Conservation (phyloP, 768 basidiomycete species). For the Hydnum rufescens region DNA sequence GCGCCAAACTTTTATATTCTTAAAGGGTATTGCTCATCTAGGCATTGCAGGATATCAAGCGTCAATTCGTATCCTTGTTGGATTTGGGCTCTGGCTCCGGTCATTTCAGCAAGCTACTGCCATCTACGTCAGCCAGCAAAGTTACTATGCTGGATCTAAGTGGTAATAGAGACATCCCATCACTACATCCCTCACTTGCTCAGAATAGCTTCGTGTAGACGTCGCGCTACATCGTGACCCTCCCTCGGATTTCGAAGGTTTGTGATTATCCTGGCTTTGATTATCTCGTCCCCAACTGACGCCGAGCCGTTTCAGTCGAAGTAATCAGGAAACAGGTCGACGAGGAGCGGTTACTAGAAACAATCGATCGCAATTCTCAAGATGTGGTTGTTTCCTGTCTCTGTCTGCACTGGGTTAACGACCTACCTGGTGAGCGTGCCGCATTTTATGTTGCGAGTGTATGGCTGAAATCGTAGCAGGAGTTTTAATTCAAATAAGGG, state of each 20-base stretch:
- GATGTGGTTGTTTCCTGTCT: conserved; percentile 87
- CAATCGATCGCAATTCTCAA: conserved; percentile 51
- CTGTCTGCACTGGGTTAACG: conserved; percentile 92
- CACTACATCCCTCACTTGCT: not conserved
- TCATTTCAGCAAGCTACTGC: conserved; percentile 72
- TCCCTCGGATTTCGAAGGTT: conserved; percentile 66
- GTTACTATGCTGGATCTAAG: conserved; percentile 76
- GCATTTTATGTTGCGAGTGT: not conserved
- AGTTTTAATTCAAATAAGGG: conserved; percentile 65
- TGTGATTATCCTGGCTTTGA: conserved; percentile 6
- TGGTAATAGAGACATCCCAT: conserved; percentile 30
- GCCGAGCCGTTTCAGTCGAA: conserved; percentile 31
- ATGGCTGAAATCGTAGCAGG: conserved; percentile 26
- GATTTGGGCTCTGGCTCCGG: conserved; percentile 87
- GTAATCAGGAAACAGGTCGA: conserved; percentile 63
- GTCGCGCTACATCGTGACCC: conserved; percentile 54
- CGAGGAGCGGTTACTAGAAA: conserved; percentile 57
- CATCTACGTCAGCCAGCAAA: conserved; percentile 43
- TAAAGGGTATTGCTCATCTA: conserved; percentile 2
- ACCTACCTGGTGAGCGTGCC: conserved; percentile 56
- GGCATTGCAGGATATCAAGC: conserved; percentile 62
- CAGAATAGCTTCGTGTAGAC: conserved; percentile 24
- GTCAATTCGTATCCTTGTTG: conserved; percentile 55
- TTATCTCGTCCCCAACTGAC: conserved; percentile 3
- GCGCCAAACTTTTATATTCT: conserved; percentile 9